Percentiles rank a stretch among this genome's conserved stretches.
Evolutionary conservation across 148 eudicot species (phyloP).

Genomic region (Fagopyrum esculentum): DNA sequence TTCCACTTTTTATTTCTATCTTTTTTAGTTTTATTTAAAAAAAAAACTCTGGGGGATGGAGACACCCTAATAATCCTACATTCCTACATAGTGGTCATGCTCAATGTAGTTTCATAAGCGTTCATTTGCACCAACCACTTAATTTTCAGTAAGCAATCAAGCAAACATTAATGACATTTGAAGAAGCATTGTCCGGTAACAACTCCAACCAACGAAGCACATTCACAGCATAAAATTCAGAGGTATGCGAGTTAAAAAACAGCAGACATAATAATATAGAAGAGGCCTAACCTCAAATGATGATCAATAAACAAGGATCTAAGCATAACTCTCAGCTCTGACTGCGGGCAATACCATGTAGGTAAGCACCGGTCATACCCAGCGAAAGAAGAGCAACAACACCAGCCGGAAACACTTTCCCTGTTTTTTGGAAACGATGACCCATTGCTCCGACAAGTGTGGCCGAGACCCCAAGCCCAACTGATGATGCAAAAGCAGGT

Average conservation of each 20-base stretch:
- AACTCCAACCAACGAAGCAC: too few species aligned
- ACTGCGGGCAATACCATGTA: constrained; percentile 64
- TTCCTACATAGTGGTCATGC: not conserved
- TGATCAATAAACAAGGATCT: not conserved
- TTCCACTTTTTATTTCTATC: too few species aligned
- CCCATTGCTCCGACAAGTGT: constrained; percentile 90
- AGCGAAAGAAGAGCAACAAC: constrained; percentile 72
- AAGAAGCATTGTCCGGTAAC: not conserved
- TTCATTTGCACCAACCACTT: not conserved
- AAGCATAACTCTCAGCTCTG: not conserved
- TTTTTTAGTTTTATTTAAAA: too few species aligned
- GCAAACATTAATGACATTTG: not conserved
- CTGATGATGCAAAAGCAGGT: constrained; percentile 65
- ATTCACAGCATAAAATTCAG: not conserved
- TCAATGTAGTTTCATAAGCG: not conserved
- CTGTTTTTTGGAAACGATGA: constrained; percentile 63
- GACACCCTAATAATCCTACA: not conserved
- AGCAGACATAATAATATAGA: not conserved
- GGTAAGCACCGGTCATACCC: constrained; percentile 72
- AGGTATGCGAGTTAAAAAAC: not conserved
- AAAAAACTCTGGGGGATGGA: too few species aligned
- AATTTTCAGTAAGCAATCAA: not conserved
- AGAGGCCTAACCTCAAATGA: not conserved
- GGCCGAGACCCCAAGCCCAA: constrained; percentile 80
- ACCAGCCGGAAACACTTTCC: constrained; percentile 91